A percentile compares a stretch with the other conserved stretches of the same genome.
Conservation (phyloP, 169 alveolate genomes). For the Plasmodium sp. region DNA sequence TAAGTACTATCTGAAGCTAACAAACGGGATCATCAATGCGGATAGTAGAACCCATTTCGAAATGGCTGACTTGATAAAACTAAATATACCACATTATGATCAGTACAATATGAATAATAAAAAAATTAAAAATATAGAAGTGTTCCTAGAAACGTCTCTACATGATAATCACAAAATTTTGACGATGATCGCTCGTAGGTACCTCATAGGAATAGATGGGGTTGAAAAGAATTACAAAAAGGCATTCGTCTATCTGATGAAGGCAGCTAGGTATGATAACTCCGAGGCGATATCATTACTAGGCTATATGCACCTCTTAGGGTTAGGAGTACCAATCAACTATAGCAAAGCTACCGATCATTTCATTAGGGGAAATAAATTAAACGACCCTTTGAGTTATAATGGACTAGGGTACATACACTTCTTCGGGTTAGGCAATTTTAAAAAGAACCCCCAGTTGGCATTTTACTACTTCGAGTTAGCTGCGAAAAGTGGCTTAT, state of each 20-base stretch:
- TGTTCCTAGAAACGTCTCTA: slow-evolving; percentile 58
- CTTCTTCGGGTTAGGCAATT: slow-evolving; percentile 52
- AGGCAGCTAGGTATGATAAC: slow-evolving; percentile 38
- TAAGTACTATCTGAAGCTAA: slow-evolving; percentile 26
- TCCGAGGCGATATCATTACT: slow-evolving; percentile 59
- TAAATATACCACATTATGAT: slow-evolving; percentile 52
- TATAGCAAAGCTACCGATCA: slow-evolving; percentile 36
- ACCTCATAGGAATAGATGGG: slow-evolving; percentile 56
- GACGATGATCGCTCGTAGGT: slow-evolving; percentile 58
- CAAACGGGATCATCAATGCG: slow-evolving; percentile 29
- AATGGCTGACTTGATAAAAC: slow-evolving; percentile 19
- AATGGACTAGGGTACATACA: slow-evolving; percentile 71
- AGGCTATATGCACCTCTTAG: slow-evolving; percentile 49
- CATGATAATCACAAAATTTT: slow-evolving; percentile 57
- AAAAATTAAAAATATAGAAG: slow-evolving; percentile 50
- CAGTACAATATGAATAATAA: slow-evolving; percentile 49
- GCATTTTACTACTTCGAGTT: slow-evolving; percentile 71
- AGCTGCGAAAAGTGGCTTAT: slow-evolving; percentile 42
- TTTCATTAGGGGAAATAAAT: slow-evolving; percentile 57
- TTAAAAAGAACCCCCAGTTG: slow-evolving; percentile 27
- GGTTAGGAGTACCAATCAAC: slow-evolving; percentile 45
- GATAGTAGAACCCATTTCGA: slow-evolving; percentile 60
- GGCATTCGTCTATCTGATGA: slow-evolving; percentile 19
- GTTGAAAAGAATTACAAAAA: slow-evolving; percentile 41
- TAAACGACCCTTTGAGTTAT: slow-evolving; percentile 63